A percentile compares a stretch with the other conserved stretches of the same genome.
Conservation (phyloP, 805 yeast genomes). For the Phaffomyces antillensis region DNA sequence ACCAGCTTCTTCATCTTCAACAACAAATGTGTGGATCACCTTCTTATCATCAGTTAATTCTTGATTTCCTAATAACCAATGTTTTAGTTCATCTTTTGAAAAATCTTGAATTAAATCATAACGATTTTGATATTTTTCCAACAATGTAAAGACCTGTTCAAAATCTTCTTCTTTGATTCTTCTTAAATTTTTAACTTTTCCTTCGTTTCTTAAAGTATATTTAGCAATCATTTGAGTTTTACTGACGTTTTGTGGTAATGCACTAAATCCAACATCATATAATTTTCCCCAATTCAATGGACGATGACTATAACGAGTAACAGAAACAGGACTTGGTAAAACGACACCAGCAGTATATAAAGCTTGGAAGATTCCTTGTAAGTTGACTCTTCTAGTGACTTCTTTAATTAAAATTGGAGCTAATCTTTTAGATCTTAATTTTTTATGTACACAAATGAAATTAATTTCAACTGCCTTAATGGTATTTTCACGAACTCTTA, state of each 20-base stretch:
- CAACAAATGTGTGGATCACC: constrained; percentile 75
- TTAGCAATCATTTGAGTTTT: constrained; percentile 64
- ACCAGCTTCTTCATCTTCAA: constrained; percentile 41
- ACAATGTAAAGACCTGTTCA: constrained; percentile 52
- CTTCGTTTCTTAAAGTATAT: constrained; percentile 49
- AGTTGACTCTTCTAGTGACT: constrained; percentile 87
- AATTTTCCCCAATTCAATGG: constrained; percentile 89
- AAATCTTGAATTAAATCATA: constrained; percentile 72
- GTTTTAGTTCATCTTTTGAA: constrained; percentile 60
- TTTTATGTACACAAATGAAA: constrained; percentile 90
- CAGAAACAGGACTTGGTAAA: constrained; percentile 86
- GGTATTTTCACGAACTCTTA: constrained; percentile 49
- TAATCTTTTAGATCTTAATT: constrained; percentile 84
- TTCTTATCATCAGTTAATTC: constrained; percentile 29
- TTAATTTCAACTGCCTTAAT: constrained; percentile 81
- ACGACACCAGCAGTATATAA: constrained; percentile 89
- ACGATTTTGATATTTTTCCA: constrained; percentile 54
- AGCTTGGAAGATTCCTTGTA: constrained; percentile 87
- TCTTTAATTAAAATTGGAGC: constrained; percentile 94
- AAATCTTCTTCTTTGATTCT: constrained; percentile 53
- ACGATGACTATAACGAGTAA: constrained; percentile 88
- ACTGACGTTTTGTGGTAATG: constrained; percentile 66
- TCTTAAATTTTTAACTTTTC: constrained; percentile 45
- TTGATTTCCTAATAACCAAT: constrained; percentile 67
- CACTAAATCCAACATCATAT: constrained; percentile 84